Evolutionary conservation across 495 filamentous ascomycete species (phyloP), one percentile per base, ranked within the genome.

Genomic region (Aspergillus biplanus): DNA sequence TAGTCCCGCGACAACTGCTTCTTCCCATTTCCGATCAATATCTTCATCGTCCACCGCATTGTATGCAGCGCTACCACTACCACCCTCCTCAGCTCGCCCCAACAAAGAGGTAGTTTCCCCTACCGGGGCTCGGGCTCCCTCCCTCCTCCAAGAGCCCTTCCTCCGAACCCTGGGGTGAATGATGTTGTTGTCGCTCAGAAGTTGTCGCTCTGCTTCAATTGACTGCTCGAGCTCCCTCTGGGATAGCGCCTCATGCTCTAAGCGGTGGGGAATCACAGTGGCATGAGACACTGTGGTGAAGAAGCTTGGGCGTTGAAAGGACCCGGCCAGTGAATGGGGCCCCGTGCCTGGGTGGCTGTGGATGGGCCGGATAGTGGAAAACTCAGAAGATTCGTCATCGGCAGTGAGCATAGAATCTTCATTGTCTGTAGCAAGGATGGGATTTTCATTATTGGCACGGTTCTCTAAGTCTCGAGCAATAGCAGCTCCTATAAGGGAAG

Each of bases 101-200:
- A 90, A 73, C 15, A 90, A 69, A 32, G 82, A 74, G 3, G 81
- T 84, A 4, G 76, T 81, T 71, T 89, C 87, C n/a, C 18, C 49
- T 13, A 57, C 48, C n/a, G 59, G 27, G 0, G 59, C 56, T 16
- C 21, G 15, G 52, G 58, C 56, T 18, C 42, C 37, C 4, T 33
- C 32, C 27, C 56, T 44, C 37, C 35, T 46, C n/a, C 62, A 62
- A 16, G 47, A 62, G 7, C 49, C 21, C 46, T 62, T 67, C 16
- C 7, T 8, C 13, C 35, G 33, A 50, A 48, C 13, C 16, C 62
- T 61, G 8, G 71, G 12, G 7, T 67, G 66, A 13, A 92, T 83
- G 59, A 95, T 71, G 67, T 89, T 79, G 68, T 94, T 95, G 67
- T 96, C 92, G 55, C 88, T 80, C 33, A 96, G 73, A 47, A 97